These are phyloP conservation scores for Mycena leptocephala DNA, from an alignment of 768 basidiomycete genomes.

Conservation along the genomic window DNA sequence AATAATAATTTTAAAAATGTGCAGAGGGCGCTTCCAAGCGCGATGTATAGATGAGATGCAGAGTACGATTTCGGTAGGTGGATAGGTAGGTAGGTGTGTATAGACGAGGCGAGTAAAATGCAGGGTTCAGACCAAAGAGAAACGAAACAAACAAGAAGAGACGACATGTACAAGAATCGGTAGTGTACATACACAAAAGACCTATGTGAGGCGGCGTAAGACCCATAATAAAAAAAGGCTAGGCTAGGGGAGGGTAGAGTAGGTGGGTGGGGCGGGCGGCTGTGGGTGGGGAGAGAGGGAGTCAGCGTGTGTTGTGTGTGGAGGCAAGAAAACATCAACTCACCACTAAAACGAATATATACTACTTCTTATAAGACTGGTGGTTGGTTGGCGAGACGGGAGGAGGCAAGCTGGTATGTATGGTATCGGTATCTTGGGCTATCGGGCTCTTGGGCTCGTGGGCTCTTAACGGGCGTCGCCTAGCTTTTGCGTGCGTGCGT, in stretches of 20 bases:
- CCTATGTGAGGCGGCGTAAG: not conserved
- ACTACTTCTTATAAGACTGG: not conserved
- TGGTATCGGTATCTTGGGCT: not conserved
- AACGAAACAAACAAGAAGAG: no score
- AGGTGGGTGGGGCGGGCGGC: not conserved
- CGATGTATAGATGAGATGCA: no score
- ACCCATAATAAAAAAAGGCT: not conserved
- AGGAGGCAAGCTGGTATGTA: not conserved
- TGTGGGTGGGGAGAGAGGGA: not conserved
- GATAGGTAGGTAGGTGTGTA: no score
- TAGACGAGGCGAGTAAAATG: no score
- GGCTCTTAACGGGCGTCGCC: no score
- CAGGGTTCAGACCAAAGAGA: no score
- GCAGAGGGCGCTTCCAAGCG: no score
- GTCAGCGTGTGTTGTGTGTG: not conserved
- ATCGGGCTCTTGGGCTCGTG: no score
- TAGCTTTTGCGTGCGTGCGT: no score
- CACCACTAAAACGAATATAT: slow-evolving; percentile 9
- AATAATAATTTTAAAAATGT: no score
- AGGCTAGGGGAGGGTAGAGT: not conserved
- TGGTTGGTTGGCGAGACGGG: not conserved
- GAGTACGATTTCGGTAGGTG: no score
- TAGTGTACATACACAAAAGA: not conserved
- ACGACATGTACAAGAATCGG: not conserved
- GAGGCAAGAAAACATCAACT: not conserved